Evolutionary conservation across 2,329 filamentous ascomycete genomes (phyloP).

Genomic region (Beauveria sp.): DNA sequence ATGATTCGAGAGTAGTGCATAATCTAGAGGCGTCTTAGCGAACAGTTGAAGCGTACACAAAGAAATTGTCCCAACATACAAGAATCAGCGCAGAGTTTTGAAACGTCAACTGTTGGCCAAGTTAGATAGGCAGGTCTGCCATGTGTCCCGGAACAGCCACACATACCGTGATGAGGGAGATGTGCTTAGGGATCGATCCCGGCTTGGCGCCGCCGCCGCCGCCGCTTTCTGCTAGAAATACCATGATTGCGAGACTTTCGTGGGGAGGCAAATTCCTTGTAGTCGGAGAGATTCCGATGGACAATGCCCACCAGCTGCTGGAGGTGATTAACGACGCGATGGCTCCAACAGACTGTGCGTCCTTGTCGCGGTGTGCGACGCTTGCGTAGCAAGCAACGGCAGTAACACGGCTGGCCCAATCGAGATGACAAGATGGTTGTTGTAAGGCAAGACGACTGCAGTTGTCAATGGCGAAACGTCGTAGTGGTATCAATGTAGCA

Average conservation of each 20-base stretch:
- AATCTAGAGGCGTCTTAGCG: constrained; percentile 44
- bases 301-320: not conserved
- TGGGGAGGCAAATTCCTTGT: not conserved
- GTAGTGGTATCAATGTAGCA: not conserved
- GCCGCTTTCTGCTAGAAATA: not conserved
- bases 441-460: not conserved
- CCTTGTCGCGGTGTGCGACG: not conserved
- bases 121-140: not conserved
- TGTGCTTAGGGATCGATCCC: constrained; percentile 3
- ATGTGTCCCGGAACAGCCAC: not conserved
- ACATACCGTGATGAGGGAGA: constrained; percentile 19
- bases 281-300: not conserved
- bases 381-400: not conserved
- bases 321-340: not conserved
- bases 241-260: not conserved
- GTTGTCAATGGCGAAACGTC: not conserved
- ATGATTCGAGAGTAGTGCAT: constrained; percentile 95
- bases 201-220: constrained; percentile 5
- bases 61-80: constrained; percentile 31
- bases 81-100: constrained; percentile 71
- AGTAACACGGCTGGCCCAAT: not conserved
- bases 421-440: not conserved
- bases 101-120: constrained; percentile 52
- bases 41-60: not conserved
- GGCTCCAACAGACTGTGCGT: not conserved